These are phyloP conservation scores for Albophoma yamanashiensis DNA, from an alignment of 2,329 filamentous ascomycete genomes.

Conservation along the genomic window DNA sequence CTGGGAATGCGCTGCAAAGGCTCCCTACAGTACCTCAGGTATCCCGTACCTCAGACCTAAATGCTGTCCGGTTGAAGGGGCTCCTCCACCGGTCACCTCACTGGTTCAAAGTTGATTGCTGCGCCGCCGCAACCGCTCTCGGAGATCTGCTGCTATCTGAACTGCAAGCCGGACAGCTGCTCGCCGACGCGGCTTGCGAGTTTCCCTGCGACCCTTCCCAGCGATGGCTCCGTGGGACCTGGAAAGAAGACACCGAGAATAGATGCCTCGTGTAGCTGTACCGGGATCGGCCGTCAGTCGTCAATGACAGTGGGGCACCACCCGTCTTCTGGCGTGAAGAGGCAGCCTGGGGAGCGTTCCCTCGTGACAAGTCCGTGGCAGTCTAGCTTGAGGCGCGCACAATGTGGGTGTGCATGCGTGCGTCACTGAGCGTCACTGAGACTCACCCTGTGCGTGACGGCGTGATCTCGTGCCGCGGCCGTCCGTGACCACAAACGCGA, in stretches of 20 bases:
- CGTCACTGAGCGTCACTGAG: neutral
- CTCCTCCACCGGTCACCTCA: neutral
- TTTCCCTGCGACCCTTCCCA: neutral
- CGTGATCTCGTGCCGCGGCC: neutral
- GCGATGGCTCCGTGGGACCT: neutral
- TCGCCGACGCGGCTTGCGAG: neutral
- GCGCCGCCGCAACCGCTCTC: neutral
- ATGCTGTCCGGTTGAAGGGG: neutral
- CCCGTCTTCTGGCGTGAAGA: neutral
- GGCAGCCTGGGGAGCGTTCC: neutral
- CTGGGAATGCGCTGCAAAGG: neutral
- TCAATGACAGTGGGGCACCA: neutral
- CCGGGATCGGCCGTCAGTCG: neutral
- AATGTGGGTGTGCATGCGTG: neutral
- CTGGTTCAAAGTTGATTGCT: neutral
- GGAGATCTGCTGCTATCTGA: neutral
- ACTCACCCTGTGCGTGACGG: neutral
- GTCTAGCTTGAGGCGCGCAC: neutral
- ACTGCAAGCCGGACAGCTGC: neutral
- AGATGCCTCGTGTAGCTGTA: neutral
- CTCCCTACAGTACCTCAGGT: no score
- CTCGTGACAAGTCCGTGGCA: neutral
- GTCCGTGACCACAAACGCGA: neutral
- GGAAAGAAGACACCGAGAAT: neutral
- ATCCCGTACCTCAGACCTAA: neutral